Conservation (phyloP, 805 yeast species). For the Soucietia sequanensis region DNA sequence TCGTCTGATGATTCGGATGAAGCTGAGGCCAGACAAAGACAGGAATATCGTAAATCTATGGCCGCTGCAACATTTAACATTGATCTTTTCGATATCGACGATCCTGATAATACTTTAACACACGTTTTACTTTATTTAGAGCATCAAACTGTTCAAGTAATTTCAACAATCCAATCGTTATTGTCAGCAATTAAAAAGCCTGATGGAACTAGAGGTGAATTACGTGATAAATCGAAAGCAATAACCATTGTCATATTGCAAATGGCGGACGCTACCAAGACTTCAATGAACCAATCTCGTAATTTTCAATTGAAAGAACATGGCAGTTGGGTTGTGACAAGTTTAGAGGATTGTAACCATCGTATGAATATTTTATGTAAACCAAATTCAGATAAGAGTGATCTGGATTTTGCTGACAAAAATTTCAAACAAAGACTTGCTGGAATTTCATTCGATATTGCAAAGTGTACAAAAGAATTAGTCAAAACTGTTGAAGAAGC, state of each 20-base stretch:
- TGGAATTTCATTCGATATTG: constrained; percentile 94
- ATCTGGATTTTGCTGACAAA: constrained; percentile 75
- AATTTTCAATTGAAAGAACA: constrained; percentile 83
- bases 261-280: constrained; percentile 87
- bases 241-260: constrained; percentile 76
- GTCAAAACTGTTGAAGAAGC: constrained; percentile 97
- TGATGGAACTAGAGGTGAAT: constrained; percentile 69
- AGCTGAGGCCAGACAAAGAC: constrained; percentile 39
- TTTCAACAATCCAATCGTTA: constrained; percentile 81
- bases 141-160: constrained; percentile 90
- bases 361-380: constrained; percentile 75
- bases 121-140: constrained; percentile 84
- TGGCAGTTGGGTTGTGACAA: constrained; percentile 87
- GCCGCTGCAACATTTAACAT: constrained; percentile 63
- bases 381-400: constrained; percentile 40
- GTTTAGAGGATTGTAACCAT: constrained; percentile 78
- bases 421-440: constrained; percentile 92
- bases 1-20: constrained; percentile 28
- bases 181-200: constrained; percentile 75
- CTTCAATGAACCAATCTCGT: constrained; percentile 85
- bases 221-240: constrained; percentile 71
- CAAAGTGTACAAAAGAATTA: constrained; percentile 92
- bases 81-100: constrained; percentile 74
- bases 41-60: constrained; percentile 45
- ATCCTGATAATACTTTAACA: constrained; percentile 85